phyloP scores from a whole-genome alignment of 2,329 filamentous ascomycete species.

The Hypomyces rosellus region DNA sequence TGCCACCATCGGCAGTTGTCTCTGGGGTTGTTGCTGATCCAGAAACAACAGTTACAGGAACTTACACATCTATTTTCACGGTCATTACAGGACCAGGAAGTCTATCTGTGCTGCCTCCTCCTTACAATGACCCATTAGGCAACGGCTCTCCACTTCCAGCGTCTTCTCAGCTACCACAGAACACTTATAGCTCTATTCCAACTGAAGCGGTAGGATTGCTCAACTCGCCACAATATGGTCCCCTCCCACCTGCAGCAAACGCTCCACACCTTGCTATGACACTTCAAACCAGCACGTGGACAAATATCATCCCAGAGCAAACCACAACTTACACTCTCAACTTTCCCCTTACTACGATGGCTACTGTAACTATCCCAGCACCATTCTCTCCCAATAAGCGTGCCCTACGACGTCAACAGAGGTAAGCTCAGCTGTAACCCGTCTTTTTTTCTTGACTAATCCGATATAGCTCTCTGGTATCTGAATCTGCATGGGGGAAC shows the following conservation, averaged over 20 bases:
- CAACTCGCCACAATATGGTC: constrained; percentile 18
- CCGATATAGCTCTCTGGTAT: constrained; percentile 13
- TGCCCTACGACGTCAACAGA: constrained; percentile 23
- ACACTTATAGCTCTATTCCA: constrained; percentile 15
- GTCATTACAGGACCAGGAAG: constrained; percentile 16
- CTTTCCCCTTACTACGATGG: constrained; percentile 33
- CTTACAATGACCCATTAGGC: constrained; percentile 12
- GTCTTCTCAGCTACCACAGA: constrained; percentile 10
- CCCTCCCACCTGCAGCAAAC: constrained; percentile 12
- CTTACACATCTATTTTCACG: constrained; percentile 19
- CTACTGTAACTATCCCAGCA: constrained; percentile 24
- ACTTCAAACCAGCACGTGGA: constrained; percentile 32
- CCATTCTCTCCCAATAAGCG: constrained; percentile 15
- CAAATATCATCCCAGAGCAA: constrained; percentile 31
- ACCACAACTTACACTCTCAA: constrained; percentile 36
- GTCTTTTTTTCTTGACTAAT: constrained; percentile 9
- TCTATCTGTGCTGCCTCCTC: constrained; percentile 10
- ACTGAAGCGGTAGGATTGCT: constrained; percentile 7
- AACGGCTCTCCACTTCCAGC: constrained; percentile 13
- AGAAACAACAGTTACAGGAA: constrained; percentile 15
- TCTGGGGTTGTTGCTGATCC: constrained; percentile 18
- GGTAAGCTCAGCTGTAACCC: constrained; percentile 16
- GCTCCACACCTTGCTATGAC: constrained; percentile 11
- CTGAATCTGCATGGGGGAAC: constrained; percentile 23
- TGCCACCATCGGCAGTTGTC: constrained; percentile 14